Percentiles rank a stretch among this genome's conserved stretches.
Evolutionary conservation across 1,284 basidiomycete species (phyloP).

Genomic region (Papiliotrema laurentii): DNA sequence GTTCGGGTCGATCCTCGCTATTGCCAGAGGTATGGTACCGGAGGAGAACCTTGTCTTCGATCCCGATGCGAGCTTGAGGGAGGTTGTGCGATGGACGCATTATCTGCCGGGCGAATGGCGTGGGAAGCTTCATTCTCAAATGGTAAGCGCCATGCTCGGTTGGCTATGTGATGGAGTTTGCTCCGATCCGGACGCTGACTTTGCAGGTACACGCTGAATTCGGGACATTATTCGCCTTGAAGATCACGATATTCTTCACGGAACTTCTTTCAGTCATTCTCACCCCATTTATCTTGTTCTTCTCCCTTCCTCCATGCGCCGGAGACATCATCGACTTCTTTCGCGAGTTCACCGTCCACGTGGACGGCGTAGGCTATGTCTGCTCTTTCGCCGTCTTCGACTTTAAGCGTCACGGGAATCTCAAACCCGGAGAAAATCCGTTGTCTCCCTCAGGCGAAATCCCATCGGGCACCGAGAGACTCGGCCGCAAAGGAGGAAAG

Average conservation of each 20-base stretch:
- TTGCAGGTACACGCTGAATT: constrained; percentile 79
- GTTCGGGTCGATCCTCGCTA: constrained; percentile 82
- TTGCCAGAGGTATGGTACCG: constrained; percentile 90
- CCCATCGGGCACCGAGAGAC: background rate
- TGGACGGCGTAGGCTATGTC: constrained; percentile 92
- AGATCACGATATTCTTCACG: constrained; percentile 76
- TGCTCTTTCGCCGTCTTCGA: constrained; percentile 98
- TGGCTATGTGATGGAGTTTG: background rate
- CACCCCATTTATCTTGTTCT: constrained; percentile 91
- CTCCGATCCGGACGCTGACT: background rate
- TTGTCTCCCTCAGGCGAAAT: background rate
- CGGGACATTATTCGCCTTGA: constrained; percentile 82
- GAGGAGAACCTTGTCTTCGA: constrained; percentile 91
- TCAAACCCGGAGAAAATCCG: constrained; percentile 36
- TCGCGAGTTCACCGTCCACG: constrained; percentile 92
- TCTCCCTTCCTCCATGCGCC: constrained; percentile 81
- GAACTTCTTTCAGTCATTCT: constrained; percentile 86
- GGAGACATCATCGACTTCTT: constrained; percentile 91
- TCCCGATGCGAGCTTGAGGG: constrained; percentile 83
- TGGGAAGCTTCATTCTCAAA: constrained; percentile 79
- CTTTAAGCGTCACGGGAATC: constrained; percentile 82
- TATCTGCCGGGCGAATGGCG: constrained; percentile 93
- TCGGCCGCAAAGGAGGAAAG: background rate
- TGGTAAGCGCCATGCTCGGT: constrained; percentile 51
- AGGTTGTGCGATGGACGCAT: constrained; percentile 89